A percentile compares a stretch with the other conserved stretches of the same genome.
phyloP scores from a whole-genome alignment of 257 asterid species.

The Cinchona pubescens region DNA sequence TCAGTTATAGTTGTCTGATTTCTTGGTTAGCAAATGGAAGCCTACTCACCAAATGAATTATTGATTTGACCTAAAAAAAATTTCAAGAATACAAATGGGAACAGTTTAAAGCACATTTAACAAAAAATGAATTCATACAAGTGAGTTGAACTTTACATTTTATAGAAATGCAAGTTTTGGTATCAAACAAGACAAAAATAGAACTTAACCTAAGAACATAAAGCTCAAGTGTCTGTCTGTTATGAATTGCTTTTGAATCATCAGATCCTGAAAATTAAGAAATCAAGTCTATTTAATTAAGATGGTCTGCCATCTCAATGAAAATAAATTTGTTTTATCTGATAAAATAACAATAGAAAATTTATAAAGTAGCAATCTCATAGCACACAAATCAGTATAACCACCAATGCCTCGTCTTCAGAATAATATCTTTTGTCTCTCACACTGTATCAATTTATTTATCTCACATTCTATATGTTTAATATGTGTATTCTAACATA shows the following conservation, averaged over 20 bases:
- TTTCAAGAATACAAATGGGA: not conserved
- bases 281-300: conserved; percentile 5
- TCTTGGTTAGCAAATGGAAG: not conserved
- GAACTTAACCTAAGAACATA: conserved; percentile 8
- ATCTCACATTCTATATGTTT: too few species aligned
- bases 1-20: not conserved
- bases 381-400: conserved; percentile 1
- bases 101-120: not conserved
- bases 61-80: not conserved
- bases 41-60: not conserved
- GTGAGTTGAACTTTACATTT: not conserved
- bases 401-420: conserved; percentile 4
- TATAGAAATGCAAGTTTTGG: not conserved
- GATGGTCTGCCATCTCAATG: conserved; percentile 27
- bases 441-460: too few species aligned
- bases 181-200: conserved; percentile 9
- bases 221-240: conserved; percentile 1
- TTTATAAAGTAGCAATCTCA: conserved; percentile 9
- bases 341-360: not conserved
- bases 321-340: conserved; percentile 3
- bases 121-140: conserved; percentile 9
- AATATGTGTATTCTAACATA: too few species aligned
- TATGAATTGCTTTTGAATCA: not conserved
- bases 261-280: not conserved
- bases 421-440: too few species aligned